Conservation (phyloP, 1,139 yeast genomes). For the Saccharomyces hybrid region DNA sequence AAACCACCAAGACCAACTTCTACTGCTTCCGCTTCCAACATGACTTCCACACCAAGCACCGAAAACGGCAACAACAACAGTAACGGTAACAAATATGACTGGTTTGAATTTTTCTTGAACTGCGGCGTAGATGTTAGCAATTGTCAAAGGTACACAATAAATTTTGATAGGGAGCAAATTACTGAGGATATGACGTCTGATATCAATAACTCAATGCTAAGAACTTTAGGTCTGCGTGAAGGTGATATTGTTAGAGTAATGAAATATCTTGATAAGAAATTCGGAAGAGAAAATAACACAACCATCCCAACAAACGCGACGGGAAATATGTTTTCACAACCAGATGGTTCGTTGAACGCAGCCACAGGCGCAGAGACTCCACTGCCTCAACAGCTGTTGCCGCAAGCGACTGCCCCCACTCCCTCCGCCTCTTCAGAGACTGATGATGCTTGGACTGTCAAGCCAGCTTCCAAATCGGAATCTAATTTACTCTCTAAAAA, state of each 20-base stretch:
- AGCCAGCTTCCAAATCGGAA: slow-evolving; percentile 59
- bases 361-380: slow-evolving; percentile 26
- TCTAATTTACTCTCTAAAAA: slow-evolving; percentile 21
- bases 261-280: slow-evolving; percentile 69
- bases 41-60: slow-evolving; percentile 12
- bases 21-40: slow-evolving; percentile 27
- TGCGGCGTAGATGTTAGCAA: slow-evolving; percentile 93
- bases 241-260: slow-evolving; percentile 92
- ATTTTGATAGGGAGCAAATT: slow-evolving; percentile 85
- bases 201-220: slow-evolving; percentile 69
- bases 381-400: slow-evolving; percentile 21
- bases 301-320: slow-evolving; percentile 29
- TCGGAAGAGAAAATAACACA: slow-evolving; percentile 43
- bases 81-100: slow-evolving; percentile 56
- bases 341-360: slow-evolving; percentile 56
- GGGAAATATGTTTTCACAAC: slow-evolving; percentile 62
- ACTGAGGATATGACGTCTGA: slow-evolving; percentile 81
- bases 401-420: slow-evolving; percentile 15
- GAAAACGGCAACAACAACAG: neutral
- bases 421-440: slow-evolving; percentile 36
- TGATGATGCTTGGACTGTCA: slow-evolving; percentile 91
- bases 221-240: slow-evolving; percentile 88
- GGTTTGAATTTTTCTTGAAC: slow-evolving; percentile 93
- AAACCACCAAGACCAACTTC: slow-evolving; percentile 34
- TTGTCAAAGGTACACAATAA: slow-evolving; percentile 85